Evolutionary conservation across 2,329 filamentous ascomycete genomes (phyloP).

Genomic region (Colletotrichum godetiae): DNA sequence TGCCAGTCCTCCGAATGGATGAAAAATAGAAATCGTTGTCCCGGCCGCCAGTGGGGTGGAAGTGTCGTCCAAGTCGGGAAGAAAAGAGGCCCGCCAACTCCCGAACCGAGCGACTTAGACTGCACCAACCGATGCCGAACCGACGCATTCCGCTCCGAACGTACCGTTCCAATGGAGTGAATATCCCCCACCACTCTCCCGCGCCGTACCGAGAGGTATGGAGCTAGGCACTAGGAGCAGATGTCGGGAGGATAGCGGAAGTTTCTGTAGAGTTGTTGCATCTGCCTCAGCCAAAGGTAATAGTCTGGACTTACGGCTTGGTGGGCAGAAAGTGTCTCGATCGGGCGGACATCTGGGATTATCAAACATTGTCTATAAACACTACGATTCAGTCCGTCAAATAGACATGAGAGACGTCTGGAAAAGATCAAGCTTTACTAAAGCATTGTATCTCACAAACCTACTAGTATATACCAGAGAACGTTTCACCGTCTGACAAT

Average conservation of each 20-base stretch:
- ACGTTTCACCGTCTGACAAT: neutral
- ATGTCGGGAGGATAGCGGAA: no score
- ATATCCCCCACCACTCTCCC: conserved; percentile 2
- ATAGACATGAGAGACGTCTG: neutral
- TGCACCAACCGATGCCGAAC: neutral
- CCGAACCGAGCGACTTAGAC: neutral
- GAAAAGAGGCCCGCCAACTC: conserved; percentile 1
- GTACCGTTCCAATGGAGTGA: neutral
- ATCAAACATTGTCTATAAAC: neutral
- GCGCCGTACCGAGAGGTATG: neutral
- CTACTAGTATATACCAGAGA: neutral
- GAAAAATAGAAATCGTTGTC: neutral
- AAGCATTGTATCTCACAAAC: neutral
- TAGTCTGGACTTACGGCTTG: neutral
- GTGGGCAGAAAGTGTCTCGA: neutral
- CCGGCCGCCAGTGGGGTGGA: neutral
- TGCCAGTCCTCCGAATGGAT: neutral
- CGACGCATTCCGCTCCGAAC: neutral
- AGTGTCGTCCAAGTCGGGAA: neutral
- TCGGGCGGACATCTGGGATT: neutral
- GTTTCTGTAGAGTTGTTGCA: neutral
- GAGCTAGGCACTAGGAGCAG: no score
- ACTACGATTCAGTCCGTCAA: neutral
- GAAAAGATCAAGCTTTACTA: neutral
- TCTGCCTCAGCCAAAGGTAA: neutral